Evolutionary conservation across 495 filamentous ascomycete species (phyloP).

Genomic region (Neurospora pannonica): DNA sequence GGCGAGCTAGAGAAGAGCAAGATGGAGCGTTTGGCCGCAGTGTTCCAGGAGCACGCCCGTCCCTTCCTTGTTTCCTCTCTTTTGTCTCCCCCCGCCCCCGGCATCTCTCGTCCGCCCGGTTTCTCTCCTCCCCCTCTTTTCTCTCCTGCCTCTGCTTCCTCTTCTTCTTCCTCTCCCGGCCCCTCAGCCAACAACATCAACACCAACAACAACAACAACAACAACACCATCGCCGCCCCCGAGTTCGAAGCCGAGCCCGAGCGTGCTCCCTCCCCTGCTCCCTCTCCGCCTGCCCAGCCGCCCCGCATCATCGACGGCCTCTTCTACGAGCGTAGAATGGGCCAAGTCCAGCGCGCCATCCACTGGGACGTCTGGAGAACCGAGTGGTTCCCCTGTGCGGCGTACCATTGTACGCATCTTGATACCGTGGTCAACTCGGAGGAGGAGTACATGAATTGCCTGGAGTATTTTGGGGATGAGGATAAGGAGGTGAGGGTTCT

Average conservation of each 20-base stretch:
- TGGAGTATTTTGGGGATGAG: neutral
- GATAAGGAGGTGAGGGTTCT: neutral
- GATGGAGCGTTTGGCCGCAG: neutral
- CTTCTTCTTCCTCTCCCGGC: neutral
- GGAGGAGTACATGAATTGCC: neutral
- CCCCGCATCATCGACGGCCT: neutral
- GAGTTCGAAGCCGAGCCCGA: neutral
- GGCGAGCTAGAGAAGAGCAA: neutral
- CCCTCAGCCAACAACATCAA: neutral
- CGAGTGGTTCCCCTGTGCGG: neutral
- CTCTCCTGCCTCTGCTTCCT: neutral
- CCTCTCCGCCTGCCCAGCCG: neutral
- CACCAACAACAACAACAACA: neutral
- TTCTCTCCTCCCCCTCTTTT: neutral
- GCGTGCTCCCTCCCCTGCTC: neutral
- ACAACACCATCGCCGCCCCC: neutral
- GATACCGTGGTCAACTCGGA: neutral
- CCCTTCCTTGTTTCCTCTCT: neutral
- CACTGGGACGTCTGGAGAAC: neutral
- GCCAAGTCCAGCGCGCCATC: neutral
- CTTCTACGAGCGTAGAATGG: neutral
- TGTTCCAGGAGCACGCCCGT: neutral
- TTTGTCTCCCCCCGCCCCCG: neutral
- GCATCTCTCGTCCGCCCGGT: neutral
- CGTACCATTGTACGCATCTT: neutral